Evolutionary conservation across 1,139 yeast genomes (phyloP).

Genomic region (Nakaseomyces uthaithaninus): DNA sequence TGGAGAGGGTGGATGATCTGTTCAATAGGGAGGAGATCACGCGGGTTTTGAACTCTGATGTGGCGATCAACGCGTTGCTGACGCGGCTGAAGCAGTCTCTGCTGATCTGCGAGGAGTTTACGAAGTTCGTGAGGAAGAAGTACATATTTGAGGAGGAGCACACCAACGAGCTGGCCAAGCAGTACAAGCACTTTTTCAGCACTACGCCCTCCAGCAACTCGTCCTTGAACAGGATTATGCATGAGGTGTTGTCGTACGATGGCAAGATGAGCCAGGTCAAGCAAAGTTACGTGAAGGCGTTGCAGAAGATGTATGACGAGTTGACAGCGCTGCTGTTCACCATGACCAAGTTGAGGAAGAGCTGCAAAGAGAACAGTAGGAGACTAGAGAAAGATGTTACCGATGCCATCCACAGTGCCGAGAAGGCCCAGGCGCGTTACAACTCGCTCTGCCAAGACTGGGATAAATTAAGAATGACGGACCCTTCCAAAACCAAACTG

Average conservation of each 20-base stretch:
- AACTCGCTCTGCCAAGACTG: constrained; percentile 76
- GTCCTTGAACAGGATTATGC: constrained; percentile 59
- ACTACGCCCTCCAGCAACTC: constrained; percentile 40
- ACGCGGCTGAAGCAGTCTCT: constrained; percentile 71
- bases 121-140: constrained; percentile 69
- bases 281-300: constrained; percentile 65
- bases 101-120: constrained; percentile 75
- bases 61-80: constrained; percentile 57
- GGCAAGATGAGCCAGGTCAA: constrained; percentile 70
- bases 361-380: constrained; percentile 71
- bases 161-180: constrained; percentile 60
- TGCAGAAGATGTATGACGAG: constrained; percentile 82
- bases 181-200: constrained; percentile 40
- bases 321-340: constrained; percentile 62
- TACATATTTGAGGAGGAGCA: constrained; percentile 76
- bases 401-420: constrained; percentile 77
- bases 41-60: constrained; percentile 48
- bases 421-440: constrained; percentile 79
- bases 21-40: constrained; percentile 42
- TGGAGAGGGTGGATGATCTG: constrained; percentile 22
- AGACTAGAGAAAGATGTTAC: constrained; percentile 74
- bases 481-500: constrained; percentile 74
- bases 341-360: constrained; percentile 62
- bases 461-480: constrained; percentile 71
- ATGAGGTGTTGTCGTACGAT: constrained; percentile 65